Conservation (phyloP, 2,329 filamentous ascomycete species). For the Emmonsia crescens region DNA sequence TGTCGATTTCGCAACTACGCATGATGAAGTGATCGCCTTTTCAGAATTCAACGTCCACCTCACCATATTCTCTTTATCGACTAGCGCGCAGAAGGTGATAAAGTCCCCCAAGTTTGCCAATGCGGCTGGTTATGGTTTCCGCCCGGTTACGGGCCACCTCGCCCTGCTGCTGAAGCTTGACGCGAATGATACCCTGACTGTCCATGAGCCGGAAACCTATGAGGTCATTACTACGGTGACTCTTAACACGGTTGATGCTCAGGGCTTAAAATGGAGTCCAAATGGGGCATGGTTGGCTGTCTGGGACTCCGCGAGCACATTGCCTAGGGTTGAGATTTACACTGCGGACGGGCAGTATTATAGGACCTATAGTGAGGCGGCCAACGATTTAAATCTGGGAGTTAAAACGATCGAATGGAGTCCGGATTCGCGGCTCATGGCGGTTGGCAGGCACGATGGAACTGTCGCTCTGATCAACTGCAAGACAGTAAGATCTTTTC, state of each 20-base stretch:
- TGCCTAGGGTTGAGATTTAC: constrained; percentile 43
- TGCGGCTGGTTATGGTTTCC: constrained; percentile 28
- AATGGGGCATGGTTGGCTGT: constrained; percentile 50
- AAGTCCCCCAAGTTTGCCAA: constrained; percentile 31
- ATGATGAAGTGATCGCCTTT: constrained; percentile 30
- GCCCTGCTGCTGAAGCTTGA: constrained; percentile 33
- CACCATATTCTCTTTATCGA: constrained; percentile 26
- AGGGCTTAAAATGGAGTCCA: constrained; percentile 48
- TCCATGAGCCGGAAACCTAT: constrained; percentile 28
- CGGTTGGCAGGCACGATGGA: constrained; percentile 41
- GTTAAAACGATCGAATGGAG: constrained; percentile 45
- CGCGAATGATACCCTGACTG: constrained; percentile 27
- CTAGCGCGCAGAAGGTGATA: constrained; percentile 28
- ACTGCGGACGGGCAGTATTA: constrained; percentile 51
- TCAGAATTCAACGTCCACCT: constrained; percentile 31
- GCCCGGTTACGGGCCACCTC: constrained; percentile 29
- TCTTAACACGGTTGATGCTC: constrained; percentile 45
- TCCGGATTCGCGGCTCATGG: constrained; percentile 36
- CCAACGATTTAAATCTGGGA: constrained; percentile 36
- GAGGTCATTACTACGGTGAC: constrained; percentile 23
- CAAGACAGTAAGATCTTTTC: constrained; percentile 27
- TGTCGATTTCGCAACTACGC: constrained; percentile 28
- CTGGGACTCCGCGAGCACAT: constrained; percentile 44
- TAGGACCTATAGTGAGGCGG: constrained; percentile 39
- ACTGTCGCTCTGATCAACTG: constrained; percentile 38